Base-by-base conservation (phyloP, 306 rosid genomes). In the Pterocarpus macrocarpus region DNA sequence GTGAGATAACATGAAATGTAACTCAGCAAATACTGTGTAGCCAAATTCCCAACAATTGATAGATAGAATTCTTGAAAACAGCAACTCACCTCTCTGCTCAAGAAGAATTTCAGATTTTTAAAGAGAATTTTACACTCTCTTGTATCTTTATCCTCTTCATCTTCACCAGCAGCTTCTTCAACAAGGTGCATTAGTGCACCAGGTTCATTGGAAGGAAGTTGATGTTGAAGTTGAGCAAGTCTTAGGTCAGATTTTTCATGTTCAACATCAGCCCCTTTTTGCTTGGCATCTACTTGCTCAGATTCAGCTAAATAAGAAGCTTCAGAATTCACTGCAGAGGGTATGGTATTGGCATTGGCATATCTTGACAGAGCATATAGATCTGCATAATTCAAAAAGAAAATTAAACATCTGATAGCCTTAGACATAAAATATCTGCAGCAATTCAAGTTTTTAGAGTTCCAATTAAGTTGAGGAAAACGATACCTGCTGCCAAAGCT, bases 201-300 rank as follows among this genome's bases (percentile, higher is more conserved):
- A 5, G 99, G 96, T 84, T 91, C 96, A 86, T 89, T 93, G 22
- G 89, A 83, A 81, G 96, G 92, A 82, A 93, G 99, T 71, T 95
- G 98, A 76, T 93, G 94, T 75, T 95, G 96, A 87, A 95, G 97
- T 85, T 95, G 99, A 64, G 95, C 97, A 80, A 92, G 95, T 75
- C 99, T 87, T 71, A 89, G 83, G 73, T 91, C 96, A 58, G 98
- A 93, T 75, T 84, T 91, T 69, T 86, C 82, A 61, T 83, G 87
- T 69, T 85, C 81, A 69, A 73, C 15, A 38, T 79, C 77, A 17
- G 66, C 68, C 59, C 44, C 90, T 6, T 61, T 79, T 64, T 81
- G 81, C 83, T 87, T 81, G 74, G 73, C 44, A 81, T 83, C 87
- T 43, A 66, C 81, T 80, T 79, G 82, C 56, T 84, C 88, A 45